These are phyloP conservation scores for Setaria italica DNA, from an alignment of 202 grass and related monocot species.

Conservation along the genomic window DNA sequence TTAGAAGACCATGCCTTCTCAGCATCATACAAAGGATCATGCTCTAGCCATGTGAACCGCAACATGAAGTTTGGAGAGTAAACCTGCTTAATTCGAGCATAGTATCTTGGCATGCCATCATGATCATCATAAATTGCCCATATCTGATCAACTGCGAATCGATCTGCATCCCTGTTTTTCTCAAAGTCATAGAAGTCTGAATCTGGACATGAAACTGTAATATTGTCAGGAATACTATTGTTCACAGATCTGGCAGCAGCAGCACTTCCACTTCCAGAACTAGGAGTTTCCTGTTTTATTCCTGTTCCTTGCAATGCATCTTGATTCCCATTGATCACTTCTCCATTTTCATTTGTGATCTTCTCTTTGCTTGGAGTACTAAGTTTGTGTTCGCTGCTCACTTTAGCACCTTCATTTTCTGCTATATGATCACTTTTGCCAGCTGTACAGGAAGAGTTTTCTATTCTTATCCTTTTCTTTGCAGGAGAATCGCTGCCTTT, in stretches of 20 bases:
- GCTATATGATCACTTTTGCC: slow-evolving; percentile 10
- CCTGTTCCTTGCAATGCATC: slow-evolving; percentile 23
- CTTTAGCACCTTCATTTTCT: slow-evolving; percentile 14
- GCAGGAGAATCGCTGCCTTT: slow-evolving; percentile 34
- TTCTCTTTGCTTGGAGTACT: slow-evolving; percentile 31
- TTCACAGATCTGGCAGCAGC: slow-evolving; percentile 21
- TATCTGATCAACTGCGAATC: slow-evolving; percentile 70
- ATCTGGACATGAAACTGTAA: slow-evolving; percentile 56
- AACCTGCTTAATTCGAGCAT: slow-evolving; percentile 70
- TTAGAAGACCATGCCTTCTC: slow-evolving; percentile 59
- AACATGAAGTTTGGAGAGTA: slow-evolving; percentile 56
- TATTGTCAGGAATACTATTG: slow-evolving; percentile 25
- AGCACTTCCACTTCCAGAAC: slow-evolving; percentile 21
- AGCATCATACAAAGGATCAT: slow-evolving; percentile 46
- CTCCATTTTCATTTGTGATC: slow-evolving; percentile 30
- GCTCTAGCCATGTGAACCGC: slow-evolving; percentile 63
- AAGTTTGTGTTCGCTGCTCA: slow-evolving; percentile 4
- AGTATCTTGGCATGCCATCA: slow-evolving; percentile 84
- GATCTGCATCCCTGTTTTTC: slow-evolving; percentile 42
- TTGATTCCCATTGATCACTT: slow-evolving; percentile 22
- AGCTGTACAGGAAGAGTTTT: slow-evolving; percentile 28
- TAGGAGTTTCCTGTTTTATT: slow-evolving; percentile 1
- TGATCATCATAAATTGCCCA: slow-evolving; percentile 89
- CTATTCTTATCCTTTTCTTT: slow-evolving; percentile 51
- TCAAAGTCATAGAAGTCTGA: slow-evolving; percentile 83